A percentile compares a stretch with the other conserved stretches of the same genome.
Evolutionary conservation across 768 basidiomycete genomes (phyloP).

Genomic region (Kwoniella botswanensis): DNA sequence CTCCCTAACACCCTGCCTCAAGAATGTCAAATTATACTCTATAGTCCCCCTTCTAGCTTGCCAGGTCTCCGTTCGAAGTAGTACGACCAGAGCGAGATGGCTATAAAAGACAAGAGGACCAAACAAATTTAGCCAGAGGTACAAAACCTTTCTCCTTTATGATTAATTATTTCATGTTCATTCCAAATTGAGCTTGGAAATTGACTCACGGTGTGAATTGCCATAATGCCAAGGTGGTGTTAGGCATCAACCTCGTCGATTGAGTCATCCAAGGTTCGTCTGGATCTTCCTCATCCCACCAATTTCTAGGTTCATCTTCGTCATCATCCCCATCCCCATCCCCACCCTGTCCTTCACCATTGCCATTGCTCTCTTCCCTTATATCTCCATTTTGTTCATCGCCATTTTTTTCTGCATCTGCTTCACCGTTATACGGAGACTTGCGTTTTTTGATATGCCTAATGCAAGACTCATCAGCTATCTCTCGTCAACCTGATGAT

Average conservation of each 20-base stretch:
- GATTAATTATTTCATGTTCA: neutral
- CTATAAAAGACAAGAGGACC: conserved; percentile 12
- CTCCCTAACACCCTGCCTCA: conserved; percentile 54
- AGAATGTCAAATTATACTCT: conserved; percentile 56
- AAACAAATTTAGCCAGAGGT: neutral
- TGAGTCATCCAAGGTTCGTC: conserved; percentile 51
- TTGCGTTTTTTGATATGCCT: conserved; percentile 6
- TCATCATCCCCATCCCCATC: conserved; percentile 25
- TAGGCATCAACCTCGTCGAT: conserved; percentile 45
- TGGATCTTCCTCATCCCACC: conserved; percentile 54
- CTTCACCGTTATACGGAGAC: conserved; percentile 1
- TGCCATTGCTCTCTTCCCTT: no score
- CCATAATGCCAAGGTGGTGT: conserved; percentile 55
- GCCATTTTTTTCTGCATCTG: conserved; percentile 11
- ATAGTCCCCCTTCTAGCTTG: conserved; percentile 53
- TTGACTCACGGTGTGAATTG: conserved; percentile 56
- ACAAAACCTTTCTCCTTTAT: no score
- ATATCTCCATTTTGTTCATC: neutral
- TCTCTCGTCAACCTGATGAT: no score
- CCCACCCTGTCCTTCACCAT: neutral
- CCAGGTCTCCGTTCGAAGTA: conserved; percentile 52
- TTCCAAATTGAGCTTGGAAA: neutral
- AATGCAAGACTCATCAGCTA: neutral
- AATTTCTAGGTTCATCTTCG: conserved; percentile 36
- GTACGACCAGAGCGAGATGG: conserved; percentile 49